Evolutionary conservation across 306 rosid species (phyloP).

Genomic region (Malus asiatica): DNA sequence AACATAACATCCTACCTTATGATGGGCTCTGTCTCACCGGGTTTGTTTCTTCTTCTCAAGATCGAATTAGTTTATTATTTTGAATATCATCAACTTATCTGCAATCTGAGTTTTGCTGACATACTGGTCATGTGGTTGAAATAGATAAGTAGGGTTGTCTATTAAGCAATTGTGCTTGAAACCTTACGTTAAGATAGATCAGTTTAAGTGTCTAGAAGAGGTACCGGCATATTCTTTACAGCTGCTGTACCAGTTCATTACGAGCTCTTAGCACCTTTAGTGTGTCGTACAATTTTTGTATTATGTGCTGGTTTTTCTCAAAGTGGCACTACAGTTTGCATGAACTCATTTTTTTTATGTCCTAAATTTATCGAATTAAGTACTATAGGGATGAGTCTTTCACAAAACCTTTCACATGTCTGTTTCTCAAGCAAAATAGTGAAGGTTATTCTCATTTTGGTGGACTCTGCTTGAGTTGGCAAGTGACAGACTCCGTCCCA

Average conservation of each 20-base stretch:
- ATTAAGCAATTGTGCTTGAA: background rate
- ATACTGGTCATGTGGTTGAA: background rate
- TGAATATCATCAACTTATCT: background rate
- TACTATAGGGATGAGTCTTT: background rate
- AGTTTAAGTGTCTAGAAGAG: background rate
- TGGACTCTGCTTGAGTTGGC: background rate
- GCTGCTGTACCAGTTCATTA: background rate
- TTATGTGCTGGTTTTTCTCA: background rate
- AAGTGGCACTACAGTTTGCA: background rate
- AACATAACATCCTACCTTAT: slow-evolving; percentile 95
- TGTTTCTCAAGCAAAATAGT: background rate
- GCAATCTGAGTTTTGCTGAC: background rate
- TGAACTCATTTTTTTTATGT: background rate
- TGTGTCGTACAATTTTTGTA: background rate
- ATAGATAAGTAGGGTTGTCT: background rate
- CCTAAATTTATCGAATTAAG: background rate
- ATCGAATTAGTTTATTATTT: background rate
- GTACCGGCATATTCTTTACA: background rate
- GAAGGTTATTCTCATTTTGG: background rate
- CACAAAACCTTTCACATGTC: background rate
- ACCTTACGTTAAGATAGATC: background rate
- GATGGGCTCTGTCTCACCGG: slow-evolving; percentile 99
- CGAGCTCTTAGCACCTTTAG: background rate
- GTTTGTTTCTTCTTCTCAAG: slow-evolving; percentile 39
- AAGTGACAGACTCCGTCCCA: background rate